These are phyloP conservation scores for Blastobotrys capitulatus DNA, from an alignment of 1,139 yeast genomes.

Conservation along the genomic window DNA sequence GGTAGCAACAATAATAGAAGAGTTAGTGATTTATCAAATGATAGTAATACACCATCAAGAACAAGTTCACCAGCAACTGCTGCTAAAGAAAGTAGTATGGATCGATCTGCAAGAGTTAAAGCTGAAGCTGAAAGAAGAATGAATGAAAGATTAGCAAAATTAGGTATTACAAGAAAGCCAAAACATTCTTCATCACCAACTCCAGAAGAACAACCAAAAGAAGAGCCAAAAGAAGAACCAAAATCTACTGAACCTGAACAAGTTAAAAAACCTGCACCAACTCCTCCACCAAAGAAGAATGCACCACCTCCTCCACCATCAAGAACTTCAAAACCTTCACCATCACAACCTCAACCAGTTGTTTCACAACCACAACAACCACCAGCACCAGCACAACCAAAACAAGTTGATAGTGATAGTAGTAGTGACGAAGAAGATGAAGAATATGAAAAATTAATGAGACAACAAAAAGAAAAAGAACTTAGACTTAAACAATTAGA, in stretches of 20 bases:
- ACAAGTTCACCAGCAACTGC: background rate
- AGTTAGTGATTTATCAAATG: background rate
- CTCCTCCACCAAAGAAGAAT: constrained; percentile 7
- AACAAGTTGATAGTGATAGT: background rate
- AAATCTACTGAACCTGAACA: background rate
- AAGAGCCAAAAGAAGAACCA: background rate
- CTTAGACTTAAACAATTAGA: constrained; percentile 27
- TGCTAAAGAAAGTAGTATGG: constrained; percentile 27
- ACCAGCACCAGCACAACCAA: constrained; percentile 17
- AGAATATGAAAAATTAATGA: constrained; percentile 43
- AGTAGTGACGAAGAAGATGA: constrained; percentile 9
- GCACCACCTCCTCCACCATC: constrained; percentile 14
- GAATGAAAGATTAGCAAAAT: constrained; percentile 82
- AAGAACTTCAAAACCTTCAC: constrained; percentile 7
- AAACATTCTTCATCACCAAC: constrained; percentile 9
- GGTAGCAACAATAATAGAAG: background rate
- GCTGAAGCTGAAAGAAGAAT: constrained; percentile 89
- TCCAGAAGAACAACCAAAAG: background rate
- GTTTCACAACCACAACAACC: constrained; percentile 9
- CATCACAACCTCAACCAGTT: constrained; percentile 17
- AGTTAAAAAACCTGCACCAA: background rate
- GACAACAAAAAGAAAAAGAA: constrained; percentile 40
- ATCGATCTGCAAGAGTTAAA: constrained; percentile 76
- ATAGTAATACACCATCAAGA: background rate
- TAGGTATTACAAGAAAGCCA: constrained; percentile 57